phyloP scores from a whole-genome alignment of 2,329 filamentous ascomycete species.

The Aspergillus sp. region DNA sequence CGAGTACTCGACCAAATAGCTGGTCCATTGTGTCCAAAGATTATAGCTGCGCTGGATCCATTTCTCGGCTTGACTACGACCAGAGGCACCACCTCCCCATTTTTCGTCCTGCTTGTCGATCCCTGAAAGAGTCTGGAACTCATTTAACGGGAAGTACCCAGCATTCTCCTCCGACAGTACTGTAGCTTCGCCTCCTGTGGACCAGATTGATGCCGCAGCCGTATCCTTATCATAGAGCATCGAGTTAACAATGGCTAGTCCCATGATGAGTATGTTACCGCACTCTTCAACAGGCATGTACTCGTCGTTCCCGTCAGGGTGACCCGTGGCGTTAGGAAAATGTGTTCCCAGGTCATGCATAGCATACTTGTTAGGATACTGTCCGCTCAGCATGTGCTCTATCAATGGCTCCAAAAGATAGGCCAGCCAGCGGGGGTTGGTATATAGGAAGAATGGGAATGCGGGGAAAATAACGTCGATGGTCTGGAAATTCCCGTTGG shows the following conservation, averaged over 20 bases:
- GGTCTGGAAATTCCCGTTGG: constrained; percentile 81
- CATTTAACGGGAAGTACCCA: constrained; percentile 49
- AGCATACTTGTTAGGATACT: constrained; percentile 70
- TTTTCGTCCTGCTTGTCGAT: constrained; percentile 61
- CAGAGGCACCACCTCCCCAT: constrained; percentile 58
- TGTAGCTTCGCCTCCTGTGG: constrained; percentile 38
- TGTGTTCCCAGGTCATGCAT: constrained; percentile 56
- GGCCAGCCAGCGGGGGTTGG: constrained; percentile 76
- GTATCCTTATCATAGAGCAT: constrained; percentile 62
- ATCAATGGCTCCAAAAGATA: constrained; percentile 78
- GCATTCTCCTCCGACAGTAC: constrained; percentile 22
- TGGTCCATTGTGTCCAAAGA: constrained; percentile 75
- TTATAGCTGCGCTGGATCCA: constrained; percentile 70
- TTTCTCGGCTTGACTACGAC: constrained; percentile 57
- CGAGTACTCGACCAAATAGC: constrained; percentile 73
- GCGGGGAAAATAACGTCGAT: constrained; percentile 86
- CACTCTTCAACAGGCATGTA: constrained; percentile 62
- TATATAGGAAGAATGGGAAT: constrained; percentile 84
- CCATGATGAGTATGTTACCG: constrained; percentile 78
- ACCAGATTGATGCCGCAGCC: constrained; percentile 60
- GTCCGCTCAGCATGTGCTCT: constrained; percentile 77
- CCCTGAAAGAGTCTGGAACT: constrained; percentile 50
- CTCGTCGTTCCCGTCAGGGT: constrained; percentile 54
- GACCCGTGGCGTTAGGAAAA: constrained; percentile 57
- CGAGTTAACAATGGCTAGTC: constrained; percentile 73